These are phyloP conservation scores for Diplosphaera chodatii DNA, from an alignment of 139 green algal genomes.

Conservation along the genomic window DNA sequence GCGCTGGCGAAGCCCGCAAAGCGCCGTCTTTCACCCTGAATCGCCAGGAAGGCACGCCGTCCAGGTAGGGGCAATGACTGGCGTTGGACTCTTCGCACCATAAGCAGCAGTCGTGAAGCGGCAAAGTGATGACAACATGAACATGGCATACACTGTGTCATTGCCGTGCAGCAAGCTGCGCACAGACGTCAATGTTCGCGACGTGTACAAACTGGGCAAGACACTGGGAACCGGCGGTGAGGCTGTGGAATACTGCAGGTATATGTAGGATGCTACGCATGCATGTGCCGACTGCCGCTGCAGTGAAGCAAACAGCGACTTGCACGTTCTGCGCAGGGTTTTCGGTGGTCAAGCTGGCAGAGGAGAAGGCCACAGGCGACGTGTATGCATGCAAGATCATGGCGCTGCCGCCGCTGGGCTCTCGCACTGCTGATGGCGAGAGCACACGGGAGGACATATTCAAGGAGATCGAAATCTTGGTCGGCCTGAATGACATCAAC, in stretches of 20 bases:
- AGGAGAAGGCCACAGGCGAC: conserved; percentile 45
- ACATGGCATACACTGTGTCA: too few species aligned
- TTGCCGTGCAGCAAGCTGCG: conserved; percentile 15
- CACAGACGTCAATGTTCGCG: conserved; percentile 35
- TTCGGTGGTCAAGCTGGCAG: conserved; percentile 72
- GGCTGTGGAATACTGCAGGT: too few species aligned
- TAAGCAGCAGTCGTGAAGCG: too few species aligned
- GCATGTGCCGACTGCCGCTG: background rate
- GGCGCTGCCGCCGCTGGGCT: conserved; percentile 52
- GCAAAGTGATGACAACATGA: too few species aligned
- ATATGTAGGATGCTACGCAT: too few species aligned
- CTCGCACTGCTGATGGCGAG: conserved; percentile 59
- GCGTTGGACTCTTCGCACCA: too few species aligned
- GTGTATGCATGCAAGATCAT: conserved; percentile 87
- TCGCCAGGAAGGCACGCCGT: background rate
- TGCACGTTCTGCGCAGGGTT: conserved; percentile 52
- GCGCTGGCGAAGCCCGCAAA: background rate
- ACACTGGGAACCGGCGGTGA: conserved; percentile 74
- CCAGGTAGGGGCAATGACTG: too few species aligned
- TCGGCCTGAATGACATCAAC: conserved; percentile 71
- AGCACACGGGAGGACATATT: conserved; percentile 80
- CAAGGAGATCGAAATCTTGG: conserved; percentile 89
- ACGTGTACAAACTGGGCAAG: conserved; percentile 71
- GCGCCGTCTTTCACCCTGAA: background rate
- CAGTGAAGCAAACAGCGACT: too few species aligned